Base-by-base conservation (phyloP, 179 eudicot genomes). In the Drosera spatulata region DNA sequence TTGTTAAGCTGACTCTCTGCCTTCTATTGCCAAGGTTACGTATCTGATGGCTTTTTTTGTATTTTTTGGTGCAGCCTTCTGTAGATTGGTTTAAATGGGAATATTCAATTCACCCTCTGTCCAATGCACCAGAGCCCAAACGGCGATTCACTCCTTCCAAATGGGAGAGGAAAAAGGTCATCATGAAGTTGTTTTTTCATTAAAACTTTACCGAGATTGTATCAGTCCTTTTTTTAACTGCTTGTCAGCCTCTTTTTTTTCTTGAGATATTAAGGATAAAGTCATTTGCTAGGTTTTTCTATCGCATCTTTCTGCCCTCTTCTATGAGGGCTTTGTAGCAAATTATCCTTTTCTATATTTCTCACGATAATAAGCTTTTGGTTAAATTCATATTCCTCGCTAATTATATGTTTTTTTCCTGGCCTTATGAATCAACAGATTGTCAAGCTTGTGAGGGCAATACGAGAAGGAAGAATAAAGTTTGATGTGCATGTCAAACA, bases 51-150 rank as follows among this genome's bases (percentile, higher is more conserved):
- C 45, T 7, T 70, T 8, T 66, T 52, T 46, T 65, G n/a, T 51
- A 4, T 22, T 22, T 22, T 22, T 1, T 22, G 33, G 1, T 80
- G 87, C 96, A 94, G 99, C 77, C 80, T 57, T 91, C 78, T 80
- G 84, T 86, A 56, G 99, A 94, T 79, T 94, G 95, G 96, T 87
- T 87, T 74, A 61, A 69, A 2, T 83, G 80, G 80, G 85, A 86
- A 59, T 88, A 76, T 67, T 71, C 86, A 56, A 80, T 70, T 51
- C 96, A 94, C 69, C 96, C 99, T 11, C 62, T 94, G 55, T 83
- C 95, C 10, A 82, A 72, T 81, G 96, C 91, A 55, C 99, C 97
- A 45, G 96, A 90, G 56, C 96, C 99, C 47, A 94, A 94, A 74
- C 80, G 97, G 52, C 83, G 97, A 61, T 94, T 90, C 61, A 79